Percentiles rank a stretch among this genome's conserved stretches.
These are phyloP conservation scores for Erigeron canadensis DNA, from an alignment of 129 eudicot genomes.

Conservation along the genomic window DNA sequence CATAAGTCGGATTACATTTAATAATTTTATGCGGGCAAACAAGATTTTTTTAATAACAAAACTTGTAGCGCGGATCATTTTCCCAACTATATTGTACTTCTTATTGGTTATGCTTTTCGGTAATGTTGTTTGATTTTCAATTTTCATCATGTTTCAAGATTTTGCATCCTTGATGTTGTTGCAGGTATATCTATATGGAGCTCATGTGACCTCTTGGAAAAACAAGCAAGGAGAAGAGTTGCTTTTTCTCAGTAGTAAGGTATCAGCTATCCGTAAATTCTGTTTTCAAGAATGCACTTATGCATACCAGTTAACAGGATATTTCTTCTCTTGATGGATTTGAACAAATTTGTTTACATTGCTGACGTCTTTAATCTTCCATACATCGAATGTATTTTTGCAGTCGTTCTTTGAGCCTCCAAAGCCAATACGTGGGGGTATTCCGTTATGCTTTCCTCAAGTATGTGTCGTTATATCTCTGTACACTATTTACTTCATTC, in stretches of 20 bases:
- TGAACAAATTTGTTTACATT: too few species aligned
- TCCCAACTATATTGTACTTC: too few species aligned
- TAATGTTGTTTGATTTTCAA: not conserved
- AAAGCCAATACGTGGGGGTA: slow-evolving; percentile 91
- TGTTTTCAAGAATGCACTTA: not conserved
- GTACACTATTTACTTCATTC: not conserved
- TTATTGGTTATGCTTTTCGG: not conserved
- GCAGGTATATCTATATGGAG: slow-evolving; percentile 70
- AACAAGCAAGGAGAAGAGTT: slow-evolving; percentile 71
- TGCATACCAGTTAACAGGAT: not conserved
- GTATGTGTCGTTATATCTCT: slow-evolving; percentile 40
- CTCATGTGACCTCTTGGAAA: slow-evolving; percentile 88
- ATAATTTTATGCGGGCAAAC: too few species aligned
- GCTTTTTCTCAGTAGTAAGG: slow-evolving; percentile 79
- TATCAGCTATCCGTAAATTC: slow-evolving; percentile 13
- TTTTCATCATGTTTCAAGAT: not conserved
- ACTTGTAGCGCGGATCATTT: too few species aligned
- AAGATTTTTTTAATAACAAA: too few species aligned
- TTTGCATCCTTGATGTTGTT: not conserved
- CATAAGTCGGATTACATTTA: too few species aligned
- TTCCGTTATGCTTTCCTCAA: slow-evolving; percentile 93
- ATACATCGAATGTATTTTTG: slow-evolving; percentile 21
- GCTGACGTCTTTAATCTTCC: not conserved
- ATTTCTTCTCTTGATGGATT: too few species aligned
- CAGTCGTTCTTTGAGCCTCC: slow-evolving; percentile 82